Conservation (phyloP, 768 basidiomycete genomes). For the Calocera viscosa region DNA sequence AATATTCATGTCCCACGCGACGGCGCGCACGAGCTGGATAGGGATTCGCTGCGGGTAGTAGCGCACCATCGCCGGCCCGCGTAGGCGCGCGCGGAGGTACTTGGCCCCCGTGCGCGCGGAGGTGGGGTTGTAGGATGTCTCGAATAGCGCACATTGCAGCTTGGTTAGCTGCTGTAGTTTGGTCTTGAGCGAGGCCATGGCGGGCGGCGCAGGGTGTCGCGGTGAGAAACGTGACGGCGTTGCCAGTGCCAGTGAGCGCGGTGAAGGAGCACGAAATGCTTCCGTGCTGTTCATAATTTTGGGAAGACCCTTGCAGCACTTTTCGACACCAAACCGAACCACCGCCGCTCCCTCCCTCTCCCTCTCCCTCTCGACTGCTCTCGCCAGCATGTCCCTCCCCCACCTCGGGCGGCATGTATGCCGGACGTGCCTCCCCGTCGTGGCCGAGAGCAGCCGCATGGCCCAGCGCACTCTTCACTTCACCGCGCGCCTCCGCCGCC, state of each 20-base stretch:
- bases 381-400: too few species aligned
- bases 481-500: too few species aligned
- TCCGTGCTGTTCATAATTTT: background rate
- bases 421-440: too few species aligned
- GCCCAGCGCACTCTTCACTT: too few species aligned
- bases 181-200: background rate
- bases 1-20: slow-evolving; percentile 47
- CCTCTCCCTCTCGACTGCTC: too few species aligned
- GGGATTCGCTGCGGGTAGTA: slow-evolving; percentile 61
- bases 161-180: slow-evolving; percentile 44
- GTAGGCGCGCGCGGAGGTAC: slow-evolving; percentile 68
- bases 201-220: background rate
- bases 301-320: too few species aligned
- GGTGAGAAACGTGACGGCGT: too few species aligned
- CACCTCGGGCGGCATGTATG: too few species aligned
- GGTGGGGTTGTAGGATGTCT: slow-evolving; percentile 78
- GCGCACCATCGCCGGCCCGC: slow-evolving; percentile 71
- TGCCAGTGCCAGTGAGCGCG: background rate
- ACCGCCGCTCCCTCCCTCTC: too few species aligned
- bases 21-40: slow-evolving; percentile 39
- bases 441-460: too few species aligned
- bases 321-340: too few species aligned
- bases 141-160: slow-evolving; percentile 62
- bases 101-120: slow-evolving; percentile 78
- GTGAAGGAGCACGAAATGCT: background rate